A percentile compares a stretch with the other conserved stretches of the same genome.
phyloP scores from a whole-genome alignment of 257 asterid genomes.

The Solanum pennellii region DNA sequence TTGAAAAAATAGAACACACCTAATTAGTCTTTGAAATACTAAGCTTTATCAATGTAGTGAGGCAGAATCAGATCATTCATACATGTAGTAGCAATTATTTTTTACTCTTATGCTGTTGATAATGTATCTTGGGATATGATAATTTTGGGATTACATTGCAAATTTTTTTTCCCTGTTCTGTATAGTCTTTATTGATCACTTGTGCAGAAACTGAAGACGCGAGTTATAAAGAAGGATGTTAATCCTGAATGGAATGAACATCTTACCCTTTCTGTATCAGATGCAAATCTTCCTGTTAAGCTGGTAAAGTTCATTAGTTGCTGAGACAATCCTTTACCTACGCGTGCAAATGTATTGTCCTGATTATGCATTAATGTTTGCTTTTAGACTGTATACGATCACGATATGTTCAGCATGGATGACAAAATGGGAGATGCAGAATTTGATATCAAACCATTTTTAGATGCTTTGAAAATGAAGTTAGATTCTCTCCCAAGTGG shows the following conservation, averaged over 20 bases:
- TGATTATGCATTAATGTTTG: too few species aligned
- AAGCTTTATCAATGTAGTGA: neutral
- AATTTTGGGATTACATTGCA: neutral
- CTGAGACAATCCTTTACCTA: neutral
- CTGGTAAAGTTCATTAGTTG: constrained; percentile 3
- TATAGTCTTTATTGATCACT: neutral
- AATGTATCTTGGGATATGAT: neutral
- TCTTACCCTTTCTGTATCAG: constrained; percentile 11
- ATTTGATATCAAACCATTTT: constrained; percentile 28
- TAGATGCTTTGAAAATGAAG: constrained; percentile 26
- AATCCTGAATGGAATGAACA: constrained; percentile 20
- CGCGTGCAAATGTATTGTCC: neutral
- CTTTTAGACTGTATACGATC: constrained; percentile 50
- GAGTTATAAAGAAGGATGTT: constrained; percentile 5
- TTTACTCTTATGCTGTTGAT: neutral
- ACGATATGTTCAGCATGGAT: constrained; percentile 55
- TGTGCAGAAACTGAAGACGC: constrained; percentile 10
- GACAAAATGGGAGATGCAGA: constrained; percentile 64
- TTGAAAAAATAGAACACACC: neutral
- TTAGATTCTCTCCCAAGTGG: constrained; percentile 21
- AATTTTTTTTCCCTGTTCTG: neutral
- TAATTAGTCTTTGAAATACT: neutral
- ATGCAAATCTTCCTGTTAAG: constrained; percentile 6
- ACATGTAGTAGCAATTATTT: neutral
- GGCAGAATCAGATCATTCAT: neutral